phyloP scores from a whole-genome alignment of 768 basidiomycete genomes.

The Mycena maculata region DNA sequence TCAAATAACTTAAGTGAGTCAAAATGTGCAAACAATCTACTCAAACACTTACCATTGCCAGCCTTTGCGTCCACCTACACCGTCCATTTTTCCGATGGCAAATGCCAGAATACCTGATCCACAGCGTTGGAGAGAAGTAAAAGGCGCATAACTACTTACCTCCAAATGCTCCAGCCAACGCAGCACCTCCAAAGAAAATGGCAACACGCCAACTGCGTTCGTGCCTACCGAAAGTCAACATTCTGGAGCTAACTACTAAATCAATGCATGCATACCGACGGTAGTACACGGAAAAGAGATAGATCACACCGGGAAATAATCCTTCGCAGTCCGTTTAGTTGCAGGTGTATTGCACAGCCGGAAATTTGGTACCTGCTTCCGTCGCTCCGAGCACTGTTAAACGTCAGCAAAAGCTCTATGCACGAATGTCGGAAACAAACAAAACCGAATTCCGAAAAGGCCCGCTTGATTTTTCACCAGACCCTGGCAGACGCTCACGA shows the following conservation, averaged over 20 bases:
- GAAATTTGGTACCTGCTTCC: constrained; percentile 58
- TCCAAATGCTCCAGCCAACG: constrained; percentile 73
- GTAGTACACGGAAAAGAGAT: constrained; percentile 71
- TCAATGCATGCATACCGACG: constrained; percentile 53
- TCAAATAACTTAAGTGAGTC: background rate
- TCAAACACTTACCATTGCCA: constrained; percentile 69
- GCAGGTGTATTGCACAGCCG: background rate
- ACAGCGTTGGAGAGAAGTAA: background rate
- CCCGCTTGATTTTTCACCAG: constrained; percentile 65
- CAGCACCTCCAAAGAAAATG: constrained; percentile 71
- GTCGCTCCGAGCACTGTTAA: constrained; percentile 64
- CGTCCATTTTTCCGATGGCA: constrained; percentile 69
- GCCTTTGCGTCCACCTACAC: constrained; percentile 66
- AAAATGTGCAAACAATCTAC: background rate
- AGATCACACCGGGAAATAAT: constrained; percentile 67
- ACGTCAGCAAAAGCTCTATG: background rate
- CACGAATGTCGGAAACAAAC: constrained; percentile 45
- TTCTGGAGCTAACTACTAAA: too few species aligned
- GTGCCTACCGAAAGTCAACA: constrained; percentile 47
- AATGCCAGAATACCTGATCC: constrained; percentile 66
- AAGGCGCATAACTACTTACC: constrained; percentile 48
- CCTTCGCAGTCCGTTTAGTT: constrained; percentile 6
- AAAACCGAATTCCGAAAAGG: constrained; percentile 65
- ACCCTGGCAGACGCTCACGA: constrained; percentile 65
- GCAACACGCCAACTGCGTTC: constrained; percentile 72